phyloP scores from a whole-genome alignment of 495 filamentous ascomycete species.

The Xylaria bambusicola region DNA sequence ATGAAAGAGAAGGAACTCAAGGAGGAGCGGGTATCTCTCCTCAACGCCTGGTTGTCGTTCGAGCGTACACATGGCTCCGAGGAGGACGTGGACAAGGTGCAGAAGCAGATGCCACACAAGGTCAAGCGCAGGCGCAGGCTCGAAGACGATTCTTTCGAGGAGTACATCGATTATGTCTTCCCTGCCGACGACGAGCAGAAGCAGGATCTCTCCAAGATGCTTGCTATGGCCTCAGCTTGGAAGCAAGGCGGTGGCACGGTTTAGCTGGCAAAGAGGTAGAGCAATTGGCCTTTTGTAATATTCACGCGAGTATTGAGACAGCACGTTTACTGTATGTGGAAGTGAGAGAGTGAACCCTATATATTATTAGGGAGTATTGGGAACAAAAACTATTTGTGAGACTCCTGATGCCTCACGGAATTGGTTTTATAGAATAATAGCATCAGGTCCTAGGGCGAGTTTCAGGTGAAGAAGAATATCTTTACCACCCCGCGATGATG shows the following conservation, averaged over 20 bases:
- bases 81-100: conserved; percentile 80
- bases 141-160: conserved; percentile 94
- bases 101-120: conserved; percentile 88
- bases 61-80: conserved; percentile 78
- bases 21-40: conserved; percentile 86
- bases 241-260: conserved; percentile 61
- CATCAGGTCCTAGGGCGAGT: no score
- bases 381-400: no score
- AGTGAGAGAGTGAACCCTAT: no score
- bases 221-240: conserved; percentile 86
- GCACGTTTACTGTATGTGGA: no score
- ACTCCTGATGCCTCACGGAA: no score
- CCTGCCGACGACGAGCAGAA: conserved; percentile 91
- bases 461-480: no score
- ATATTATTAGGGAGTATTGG: no score
- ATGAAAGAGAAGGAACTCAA: conserved; percentile 93
- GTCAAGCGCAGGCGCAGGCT: conserved; percentile 93
- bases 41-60: conserved; percentile 90
- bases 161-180: conserved; percentile 97
- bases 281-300: no score
- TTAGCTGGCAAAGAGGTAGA: no score
- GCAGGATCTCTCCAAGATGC: conserved; percentile 77
- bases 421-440: no score
- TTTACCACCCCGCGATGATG: no score
- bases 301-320: no score